A percentile compares a stretch with the other conserved stretches of the same genome.
Conservation (phyloP, 2,329 filamentous ascomycete genomes). For the Arachnopeziza araneosa region DNA sequence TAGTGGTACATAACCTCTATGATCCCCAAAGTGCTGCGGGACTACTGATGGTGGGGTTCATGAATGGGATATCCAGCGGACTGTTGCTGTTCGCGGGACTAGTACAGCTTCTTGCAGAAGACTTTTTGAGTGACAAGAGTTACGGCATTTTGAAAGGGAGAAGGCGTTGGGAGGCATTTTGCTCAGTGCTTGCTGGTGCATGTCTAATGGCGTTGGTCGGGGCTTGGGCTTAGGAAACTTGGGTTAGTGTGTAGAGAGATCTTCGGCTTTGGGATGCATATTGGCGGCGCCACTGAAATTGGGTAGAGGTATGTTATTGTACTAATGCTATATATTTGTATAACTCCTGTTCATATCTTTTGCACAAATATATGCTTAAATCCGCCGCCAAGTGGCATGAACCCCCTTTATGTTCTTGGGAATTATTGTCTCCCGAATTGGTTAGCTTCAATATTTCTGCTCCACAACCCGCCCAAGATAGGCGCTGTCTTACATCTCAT, state of each 20-base stretch:
- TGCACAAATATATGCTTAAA: not conserved
- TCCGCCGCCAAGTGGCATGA: not conserved
- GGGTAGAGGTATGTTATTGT: not conserved
- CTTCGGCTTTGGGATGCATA: not conserved
- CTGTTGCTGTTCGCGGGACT: constrained; percentile 76
- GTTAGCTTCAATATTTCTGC: not conserved
- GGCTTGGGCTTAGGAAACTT: constrained; percentile 46
- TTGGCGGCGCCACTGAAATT: not conserved
- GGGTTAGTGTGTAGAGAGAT: not conserved
- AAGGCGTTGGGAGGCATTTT: constrained; percentile 55
- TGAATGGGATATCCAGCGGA: constrained; percentile 80
- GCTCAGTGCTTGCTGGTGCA: constrained; percentile 53
- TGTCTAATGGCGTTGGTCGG: constrained; percentile 62
- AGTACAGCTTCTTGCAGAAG: constrained; percentile 79
- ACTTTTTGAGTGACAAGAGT: constrained; percentile 70
- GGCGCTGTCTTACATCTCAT: not conserved
- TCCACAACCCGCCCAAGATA: not conserved
- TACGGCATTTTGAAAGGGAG: constrained; percentile 53
- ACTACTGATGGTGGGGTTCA: constrained; percentile 76
- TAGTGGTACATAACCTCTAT: constrained; percentile 73
- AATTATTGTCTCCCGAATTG: not conserved
- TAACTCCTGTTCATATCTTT: not conserved
- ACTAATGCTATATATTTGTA: not conserved
- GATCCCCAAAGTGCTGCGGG: constrained; percentile 72
- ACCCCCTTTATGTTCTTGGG: not conserved